These are phyloP conservation scores for Backusella morwellensis DNA, from an alignment of 192 early-diverging fungal species.

Conservation along the genomic window DNA sequence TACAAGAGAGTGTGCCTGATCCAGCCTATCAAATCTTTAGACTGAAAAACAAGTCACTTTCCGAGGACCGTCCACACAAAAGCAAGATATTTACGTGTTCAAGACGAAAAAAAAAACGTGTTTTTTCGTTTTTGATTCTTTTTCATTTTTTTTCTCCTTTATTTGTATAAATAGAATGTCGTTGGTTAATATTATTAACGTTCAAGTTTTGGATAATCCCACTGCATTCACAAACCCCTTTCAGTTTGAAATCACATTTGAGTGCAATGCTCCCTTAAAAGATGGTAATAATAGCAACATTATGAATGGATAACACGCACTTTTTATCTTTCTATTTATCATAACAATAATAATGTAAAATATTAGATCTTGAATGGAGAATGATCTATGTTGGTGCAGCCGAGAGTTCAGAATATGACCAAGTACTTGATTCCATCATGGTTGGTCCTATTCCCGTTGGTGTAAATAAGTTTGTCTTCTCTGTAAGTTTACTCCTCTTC, in stretches of 20 bases:
- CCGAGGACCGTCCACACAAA: background rate
- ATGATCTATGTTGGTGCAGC: conserved; percentile 92
- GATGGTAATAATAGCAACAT: conserved; percentile 61
- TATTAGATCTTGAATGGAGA: conserved; percentile 92
- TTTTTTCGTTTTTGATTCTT: conserved; percentile 11
- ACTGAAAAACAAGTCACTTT: background rate
- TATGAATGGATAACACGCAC: background rate
- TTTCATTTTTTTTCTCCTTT: conserved; percentile 15
- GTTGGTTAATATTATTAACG: conserved; percentile 77
- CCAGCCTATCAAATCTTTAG: background rate
- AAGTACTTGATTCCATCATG: conserved; percentile 91
- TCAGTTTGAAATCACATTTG: conserved; percentile 96
- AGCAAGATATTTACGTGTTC: background rate
- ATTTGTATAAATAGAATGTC: conserved; percentile 54
- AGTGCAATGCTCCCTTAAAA: conserved; percentile 82
- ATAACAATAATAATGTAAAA: background rate
- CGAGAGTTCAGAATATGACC: conserved; percentile 81
- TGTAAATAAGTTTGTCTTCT: conserved; percentile 90
- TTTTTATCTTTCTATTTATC: background rate
- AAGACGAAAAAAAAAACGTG: background rate
- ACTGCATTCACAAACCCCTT: conserved; percentile 78
- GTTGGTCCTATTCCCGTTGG: conserved; percentile 97
- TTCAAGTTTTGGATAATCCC: conserved; percentile 86
- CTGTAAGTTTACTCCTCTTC: conserved; percentile 49
- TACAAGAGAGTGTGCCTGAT: background rate